Conservation (phyloP, 495 filamentous ascomycete genomes). For the Penicillium mononematosum region DNA sequence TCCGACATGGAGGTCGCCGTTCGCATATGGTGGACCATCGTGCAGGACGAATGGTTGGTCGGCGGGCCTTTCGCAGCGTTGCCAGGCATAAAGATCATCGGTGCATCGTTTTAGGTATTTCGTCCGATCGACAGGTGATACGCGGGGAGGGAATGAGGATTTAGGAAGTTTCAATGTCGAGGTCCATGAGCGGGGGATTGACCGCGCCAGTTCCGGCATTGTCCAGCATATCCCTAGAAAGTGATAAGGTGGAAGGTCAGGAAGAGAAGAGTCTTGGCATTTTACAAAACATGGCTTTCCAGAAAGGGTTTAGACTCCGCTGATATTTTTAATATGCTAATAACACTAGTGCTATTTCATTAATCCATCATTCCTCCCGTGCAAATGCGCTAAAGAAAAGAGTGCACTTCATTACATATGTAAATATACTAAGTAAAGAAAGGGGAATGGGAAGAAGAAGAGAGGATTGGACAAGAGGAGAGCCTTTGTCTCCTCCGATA, state of each 20-base stretch:
- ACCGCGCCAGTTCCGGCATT: conserved; percentile 50
- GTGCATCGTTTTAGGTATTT: conserved; percentile 76
- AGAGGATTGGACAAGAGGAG: too few relatives aligned
- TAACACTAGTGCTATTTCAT: too few relatives aligned
- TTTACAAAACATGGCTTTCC: background rate
- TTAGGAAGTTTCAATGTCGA: conserved; percentile 61
- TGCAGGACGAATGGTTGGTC: conserved; percentile 74
- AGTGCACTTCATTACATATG: too few relatives aligned
- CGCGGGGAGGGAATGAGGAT: conserved; percentile 57
- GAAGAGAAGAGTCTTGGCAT: background rate
- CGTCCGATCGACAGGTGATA: conserved; percentile 48
- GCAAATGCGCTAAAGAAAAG: too few relatives aligned
- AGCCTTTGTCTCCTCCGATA: too few relatives aligned
- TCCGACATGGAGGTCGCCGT: conserved; percentile 91
- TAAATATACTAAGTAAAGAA: too few relatives aligned
- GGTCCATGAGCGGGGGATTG: conserved; percentile 54
- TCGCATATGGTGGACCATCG: conserved; percentile 97
- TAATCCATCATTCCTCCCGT: too few relatives aligned
- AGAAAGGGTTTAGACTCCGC: conserved; percentile 3
- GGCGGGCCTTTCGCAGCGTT: conserved; percentile 59
- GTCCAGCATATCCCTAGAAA: conserved; percentile 27
- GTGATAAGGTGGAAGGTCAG: background rate
- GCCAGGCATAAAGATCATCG: conserved; percentile 88
- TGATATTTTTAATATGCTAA: too few relatives aligned
- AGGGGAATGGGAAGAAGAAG: too few relatives aligned